Evolutionary conservation across 2,329 filamentous ascomycete genomes (phyloP).

Genomic region (Passalora sequoiae): DNA sequence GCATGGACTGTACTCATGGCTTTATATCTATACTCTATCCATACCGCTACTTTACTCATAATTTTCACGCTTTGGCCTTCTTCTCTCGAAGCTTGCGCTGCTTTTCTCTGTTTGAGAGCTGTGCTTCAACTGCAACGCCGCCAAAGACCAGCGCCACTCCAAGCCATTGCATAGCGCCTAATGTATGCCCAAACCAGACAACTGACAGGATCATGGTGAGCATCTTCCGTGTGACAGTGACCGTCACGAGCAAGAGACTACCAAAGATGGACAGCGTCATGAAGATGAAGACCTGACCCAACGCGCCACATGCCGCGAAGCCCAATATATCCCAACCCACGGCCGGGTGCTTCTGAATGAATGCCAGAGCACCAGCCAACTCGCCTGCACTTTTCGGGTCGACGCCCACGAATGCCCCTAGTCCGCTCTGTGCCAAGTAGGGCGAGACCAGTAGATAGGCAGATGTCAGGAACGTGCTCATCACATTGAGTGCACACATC

Average conservation of each 20-base stretch:
- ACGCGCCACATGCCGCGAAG: conserved; percentile 82
- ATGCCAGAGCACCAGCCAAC: conserved; percentile 70
- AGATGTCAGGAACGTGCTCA: conserved; percentile 72
- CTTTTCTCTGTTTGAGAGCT: conserved; percentile 78
- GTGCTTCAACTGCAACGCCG: conserved; percentile 84
- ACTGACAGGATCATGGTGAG: conserved; percentile 97
- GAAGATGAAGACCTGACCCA: conserved; percentile 93
- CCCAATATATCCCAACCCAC: conserved; percentile 85
- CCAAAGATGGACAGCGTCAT: conserved; percentile 83
- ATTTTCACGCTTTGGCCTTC: conserved; percentile 7
- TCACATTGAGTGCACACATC: conserved; percentile 97
- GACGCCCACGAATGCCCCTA: conserved; percentile 42
- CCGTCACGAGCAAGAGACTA: conserved; percentile 84
- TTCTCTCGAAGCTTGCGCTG: conserved; percentile 67
- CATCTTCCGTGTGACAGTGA: conserved; percentile 98
- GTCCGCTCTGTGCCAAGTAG: conserved; percentile 61
- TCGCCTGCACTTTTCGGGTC: conserved; percentile 60
- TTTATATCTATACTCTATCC: neutral
- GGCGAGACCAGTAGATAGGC: conserved; percentile 73
- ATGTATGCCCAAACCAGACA: conserved; percentile 83
- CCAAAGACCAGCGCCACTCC: conserved; percentile 92
- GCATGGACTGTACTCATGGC: no score
- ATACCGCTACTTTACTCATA: neutral
- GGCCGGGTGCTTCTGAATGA: conserved; percentile 71
- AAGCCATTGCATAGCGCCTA: conserved; percentile 86